phyloP scores from a whole-genome alignment of 495 filamentous ascomycete genomes.

The Xanthoparmelia taractica region DNA sequence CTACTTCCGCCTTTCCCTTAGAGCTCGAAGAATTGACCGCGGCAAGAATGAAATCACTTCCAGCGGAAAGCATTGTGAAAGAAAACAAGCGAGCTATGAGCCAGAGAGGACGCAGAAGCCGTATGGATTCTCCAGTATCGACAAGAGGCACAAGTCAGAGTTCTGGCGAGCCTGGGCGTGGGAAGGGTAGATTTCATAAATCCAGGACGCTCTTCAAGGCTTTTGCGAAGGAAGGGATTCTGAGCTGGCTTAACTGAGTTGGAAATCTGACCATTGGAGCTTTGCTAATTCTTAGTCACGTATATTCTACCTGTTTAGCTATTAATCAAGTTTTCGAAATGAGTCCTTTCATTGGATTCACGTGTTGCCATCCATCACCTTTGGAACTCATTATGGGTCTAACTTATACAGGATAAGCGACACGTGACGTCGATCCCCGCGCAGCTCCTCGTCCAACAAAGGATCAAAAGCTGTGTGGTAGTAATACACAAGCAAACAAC shows the following conservation, averaged over 20 bases:
- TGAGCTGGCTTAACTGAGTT: conserved; percentile 36
- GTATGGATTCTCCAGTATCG: not conserved
- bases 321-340: not conserved
- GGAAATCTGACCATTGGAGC: not conserved
- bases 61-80: not conserved
- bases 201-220: conserved; percentile 33
- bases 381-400: no score
- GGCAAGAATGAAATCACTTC: not conserved
- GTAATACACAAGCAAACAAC: conserved; percentile 1
- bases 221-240: conserved; percentile 36
- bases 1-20: not conserved
- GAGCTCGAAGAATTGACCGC: not conserved
- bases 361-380: no score
- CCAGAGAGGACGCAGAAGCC: not conserved
- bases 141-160: not conserved
- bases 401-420: not conserved
- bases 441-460: conserved; percentile 3
- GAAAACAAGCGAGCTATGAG: not conserved
- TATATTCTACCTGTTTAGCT: not conserved
- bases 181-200: conserved; percentile 13
- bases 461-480: not conserved
- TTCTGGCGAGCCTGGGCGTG: conserved; percentile 1
- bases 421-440: conserved; percentile 3
- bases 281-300: not conserved
- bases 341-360: not conserved